Evolutionary conservation across 345 rosid genomes (phyloP), one percentile per base, ranked within the genome.

Genomic region (Dovyalis caffra): DNA sequence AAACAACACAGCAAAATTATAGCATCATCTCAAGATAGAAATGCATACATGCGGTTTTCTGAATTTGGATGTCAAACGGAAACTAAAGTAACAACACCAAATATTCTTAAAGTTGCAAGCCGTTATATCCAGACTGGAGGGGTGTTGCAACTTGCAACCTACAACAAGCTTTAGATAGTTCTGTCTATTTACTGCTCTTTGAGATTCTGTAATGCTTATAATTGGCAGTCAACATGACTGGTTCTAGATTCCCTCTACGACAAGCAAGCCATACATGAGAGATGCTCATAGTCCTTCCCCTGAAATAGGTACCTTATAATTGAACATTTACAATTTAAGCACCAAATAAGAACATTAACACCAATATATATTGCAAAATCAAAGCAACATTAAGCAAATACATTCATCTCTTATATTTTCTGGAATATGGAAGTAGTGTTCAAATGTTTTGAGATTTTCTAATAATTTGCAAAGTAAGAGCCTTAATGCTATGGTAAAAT

Each of bases 121-220:
- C 73, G 68, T 43, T n/a, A 29, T 32, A 23, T 37, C 66, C 47
- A 14, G 2, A 2, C 18, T 12, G n/a, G 2, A 49, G 57, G 57
- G 8, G 10, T 20, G 57, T 0, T 49, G 0, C 23, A 20, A 1
- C 23, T 49, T 6, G 23, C 57, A 6, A n/a, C n/a, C n/a, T n/a
- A n/a, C n/a, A n/a, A 49, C 57, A 49, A 6, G 57, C 57, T 20
- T 80, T 34, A 89, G 45, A 86, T 78, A 38, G 73, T 82, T 57
- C 87, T 89, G 8, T 87, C 74, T 0, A 38, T 4, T 43, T 83
- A 88, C 71, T 85, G 84, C 58, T 91, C 90, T 68, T 88, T 90
- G 2, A 91, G 87, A 87, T 81, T 84, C 64, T 87, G 90, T 58
- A 95, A 70, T 40, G 93, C 91, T 78, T 85, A n/a, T n/a, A n/a